A percentile compares a stretch with the other conserved stretches of the same genome.
Conservation (phyloP, 1,284 basidiomycete species). For the Flammula alnicola region DNA sequence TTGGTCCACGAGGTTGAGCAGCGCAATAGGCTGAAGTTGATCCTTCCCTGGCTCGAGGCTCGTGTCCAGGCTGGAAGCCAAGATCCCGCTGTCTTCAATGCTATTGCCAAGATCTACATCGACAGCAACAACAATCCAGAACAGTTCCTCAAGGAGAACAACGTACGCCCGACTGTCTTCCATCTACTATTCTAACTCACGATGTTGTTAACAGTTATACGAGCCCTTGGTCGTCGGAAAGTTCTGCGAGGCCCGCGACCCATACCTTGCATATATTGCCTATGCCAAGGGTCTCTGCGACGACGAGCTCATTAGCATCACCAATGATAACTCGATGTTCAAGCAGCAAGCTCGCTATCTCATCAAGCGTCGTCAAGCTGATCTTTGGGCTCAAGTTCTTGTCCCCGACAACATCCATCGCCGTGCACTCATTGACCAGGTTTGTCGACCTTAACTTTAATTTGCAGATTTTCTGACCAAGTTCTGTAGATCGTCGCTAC, state of each 20-base stretch:
- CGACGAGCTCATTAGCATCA: conserved; percentile 96
- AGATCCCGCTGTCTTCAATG: conserved; percentile 94
- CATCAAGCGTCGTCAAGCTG: conserved; percentile 93
- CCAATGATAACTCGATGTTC: conserved; percentile 99
- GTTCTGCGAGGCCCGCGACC: conserved; percentile 99
- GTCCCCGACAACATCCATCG: conserved; percentile 90
- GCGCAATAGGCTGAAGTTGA: conserved; percentile 95
- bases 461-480: conserved; percentile 7
- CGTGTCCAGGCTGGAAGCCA: conserved; percentile 92
- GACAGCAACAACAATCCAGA: conserved; percentile 99
- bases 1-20: conserved; percentile 97
- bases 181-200: conserved; percentile 12
- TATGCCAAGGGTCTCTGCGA: conserved; percentile 99
- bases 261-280: conserved; percentile 98
- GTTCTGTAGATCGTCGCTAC: conserved; percentile 81
- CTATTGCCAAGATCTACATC: conserved; percentile 97
- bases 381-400: conserved; percentile 97
- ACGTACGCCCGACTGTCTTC: conserved; percentile 55
- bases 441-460: conserved; percentile 32
- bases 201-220: conserved; percentile 66
- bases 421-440: conserved; percentile 95
- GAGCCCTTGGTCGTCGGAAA: conserved; percentile 97
- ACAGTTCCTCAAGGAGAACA: conserved; percentile 98
- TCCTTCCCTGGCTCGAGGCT: conserved; percentile 95
- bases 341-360: conserved; percentile 99